Conservation (phyloP, 768 basidiomycete species). For the Pleurotus citrinopileatus region DNA sequence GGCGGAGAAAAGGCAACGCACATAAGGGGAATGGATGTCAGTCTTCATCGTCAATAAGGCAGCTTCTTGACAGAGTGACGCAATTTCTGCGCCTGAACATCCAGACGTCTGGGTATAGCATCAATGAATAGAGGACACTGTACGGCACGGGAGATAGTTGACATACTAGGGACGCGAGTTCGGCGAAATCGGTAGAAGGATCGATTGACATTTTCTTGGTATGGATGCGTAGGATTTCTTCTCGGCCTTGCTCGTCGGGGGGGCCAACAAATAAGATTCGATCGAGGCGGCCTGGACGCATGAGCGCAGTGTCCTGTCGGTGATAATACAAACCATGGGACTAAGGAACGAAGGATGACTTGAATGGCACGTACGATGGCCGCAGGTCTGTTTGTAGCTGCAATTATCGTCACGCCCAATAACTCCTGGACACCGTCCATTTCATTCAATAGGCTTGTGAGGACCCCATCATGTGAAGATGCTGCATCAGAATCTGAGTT, state of each 20-base stretch:
- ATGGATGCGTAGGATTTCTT: constrained; percentile 83
- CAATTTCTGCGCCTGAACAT: constrained; percentile 94
- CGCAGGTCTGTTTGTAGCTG: constrained; percentile 95
- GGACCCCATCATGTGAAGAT: constrained; percentile 79
- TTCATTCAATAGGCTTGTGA: constrained; percentile 92
- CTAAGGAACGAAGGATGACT: constrained; percentile 1
- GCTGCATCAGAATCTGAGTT: constrained; percentile 50
- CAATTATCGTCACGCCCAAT: constrained; percentile 91
- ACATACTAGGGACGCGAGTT: constrained; percentile 67
- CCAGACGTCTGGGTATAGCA: constrained; percentile 74
- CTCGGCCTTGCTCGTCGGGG: constrained; percentile 74
- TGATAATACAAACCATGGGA: neutral
- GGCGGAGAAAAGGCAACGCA: constrained; percentile 33
- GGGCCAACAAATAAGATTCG: constrained; percentile 93
- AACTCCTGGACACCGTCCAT: constrained; percentile 99
- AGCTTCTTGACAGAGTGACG: constrained; percentile 93
- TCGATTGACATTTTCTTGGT: constrained; percentile 80
- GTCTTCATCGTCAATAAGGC: constrained; percentile 89
- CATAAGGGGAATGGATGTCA: constrained; percentile 74
- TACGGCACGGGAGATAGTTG: neutral
- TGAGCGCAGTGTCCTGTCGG: constrained; percentile 83
- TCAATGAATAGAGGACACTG: neutral
- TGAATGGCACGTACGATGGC: constrained; percentile 59
- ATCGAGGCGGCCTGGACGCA: constrained; percentile 94
- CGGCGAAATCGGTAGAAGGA: constrained; percentile 58